A percentile compares a stretch with the other conserved stretches of the same genome.
Conservation (phyloP, 352 stramenopile species). For the Albugo candida region DNA sequence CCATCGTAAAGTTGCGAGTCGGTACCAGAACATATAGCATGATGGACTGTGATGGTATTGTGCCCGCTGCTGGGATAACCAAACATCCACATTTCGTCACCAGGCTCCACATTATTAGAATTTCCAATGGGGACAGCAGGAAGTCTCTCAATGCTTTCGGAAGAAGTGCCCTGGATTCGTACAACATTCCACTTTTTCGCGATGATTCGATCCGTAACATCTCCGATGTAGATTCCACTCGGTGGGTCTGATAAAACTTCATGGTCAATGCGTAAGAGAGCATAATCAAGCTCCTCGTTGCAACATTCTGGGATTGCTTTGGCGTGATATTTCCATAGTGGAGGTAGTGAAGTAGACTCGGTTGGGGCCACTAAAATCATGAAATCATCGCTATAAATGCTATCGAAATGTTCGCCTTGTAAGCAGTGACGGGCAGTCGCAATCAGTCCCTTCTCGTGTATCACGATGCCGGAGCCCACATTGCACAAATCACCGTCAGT, state of each 20-base stretch:
- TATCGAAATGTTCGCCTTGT: slow-evolving; percentile 72
- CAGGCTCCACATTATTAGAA: slow-evolving; percentile 75
- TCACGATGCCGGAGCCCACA: slow-evolving; percentile 71
- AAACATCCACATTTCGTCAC: slow-evolving; percentile 84
- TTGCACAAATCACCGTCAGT: slow-evolving; percentile 74
- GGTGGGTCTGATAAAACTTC: slow-evolving; percentile 72
- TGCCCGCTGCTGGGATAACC: slow-evolving; percentile 74
- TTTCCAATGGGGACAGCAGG: slow-evolving; percentile 66
- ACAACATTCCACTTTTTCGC: slow-evolving; percentile 65
- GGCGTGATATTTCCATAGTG: slow-evolving; percentile 73
- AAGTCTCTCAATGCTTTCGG: slow-evolving; percentile 46
- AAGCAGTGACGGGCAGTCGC: slow-evolving; percentile 63
- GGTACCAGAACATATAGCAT: slow-evolving; percentile 77
- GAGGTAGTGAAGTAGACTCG: slow-evolving; percentile 54
- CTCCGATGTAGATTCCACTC: slow-evolving; percentile 75
- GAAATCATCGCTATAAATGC: slow-evolving; percentile 73
- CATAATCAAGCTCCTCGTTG: slow-evolving; percentile 70
- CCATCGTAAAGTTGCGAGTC: slow-evolving; percentile 73
- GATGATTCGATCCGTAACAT: slow-evolving; percentile 75
- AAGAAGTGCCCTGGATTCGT: slow-evolving; percentile 54
- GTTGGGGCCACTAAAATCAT: slow-evolving; percentile 74
- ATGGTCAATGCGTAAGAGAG: slow-evolving; percentile 59
- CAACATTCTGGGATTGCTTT: slow-evolving; percentile 64
- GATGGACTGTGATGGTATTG: slow-evolving; percentile 79
- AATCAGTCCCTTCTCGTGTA: slow-evolving; percentile 61